Conservation (phyloP, 2,329 filamentous ascomycete genomes). For the Fonsecaea multimorphosa region DNA sequence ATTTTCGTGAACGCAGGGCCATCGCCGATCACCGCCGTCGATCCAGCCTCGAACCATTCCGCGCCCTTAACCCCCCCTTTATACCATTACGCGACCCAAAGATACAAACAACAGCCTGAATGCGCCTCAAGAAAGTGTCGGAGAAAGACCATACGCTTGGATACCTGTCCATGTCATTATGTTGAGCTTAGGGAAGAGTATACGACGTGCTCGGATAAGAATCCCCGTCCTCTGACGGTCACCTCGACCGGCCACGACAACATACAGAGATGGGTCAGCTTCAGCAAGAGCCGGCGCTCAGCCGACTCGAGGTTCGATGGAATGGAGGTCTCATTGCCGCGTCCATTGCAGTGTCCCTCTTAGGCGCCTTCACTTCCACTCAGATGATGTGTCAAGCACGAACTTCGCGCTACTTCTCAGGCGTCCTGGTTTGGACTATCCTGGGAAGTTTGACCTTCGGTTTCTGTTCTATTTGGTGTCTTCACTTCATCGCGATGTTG, state of each 20-base stretch:
- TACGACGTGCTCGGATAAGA: slow-evolving; percentile 7
- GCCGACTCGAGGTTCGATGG: slow-evolving; percentile 41
- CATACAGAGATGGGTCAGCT: slow-evolving; percentile 9
- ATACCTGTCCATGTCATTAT: slow-evolving; percentile 2
- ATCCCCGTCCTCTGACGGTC: slow-evolving; percentile 3
- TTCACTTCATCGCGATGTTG: slow-evolving; percentile 45
- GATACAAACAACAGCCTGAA: not conserved
- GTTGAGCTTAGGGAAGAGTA: slow-evolving; percentile 5
- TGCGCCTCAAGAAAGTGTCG: not conserved
- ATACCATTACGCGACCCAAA: not conserved
- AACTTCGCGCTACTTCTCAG: slow-evolving; percentile 41
- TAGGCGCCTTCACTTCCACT: slow-evolving; percentile 45
- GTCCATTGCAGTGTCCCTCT: slow-evolving; percentile 43
- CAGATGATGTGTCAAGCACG: slow-evolving; percentile 45
- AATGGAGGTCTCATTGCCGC: slow-evolving; percentile 41
- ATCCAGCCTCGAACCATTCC: not conserved
- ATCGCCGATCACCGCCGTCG: not conserved
- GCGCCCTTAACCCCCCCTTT: not conserved
- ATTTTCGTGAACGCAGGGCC: not conserved
- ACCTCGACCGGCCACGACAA: not conserved
- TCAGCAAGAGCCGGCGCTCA: slow-evolving; percentile 17
- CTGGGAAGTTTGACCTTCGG: slow-evolving; percentile 44
- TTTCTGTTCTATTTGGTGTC: slow-evolving; percentile 45
- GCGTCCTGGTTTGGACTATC: slow-evolving; percentile 42
- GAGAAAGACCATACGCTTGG: not conserved